A percentile compares a stretch with the other conserved stretches of the same genome.
Conservation (phyloP, 2,329 filamentous ascomycete species). For the Colletotrichum coccodes region DNA sequence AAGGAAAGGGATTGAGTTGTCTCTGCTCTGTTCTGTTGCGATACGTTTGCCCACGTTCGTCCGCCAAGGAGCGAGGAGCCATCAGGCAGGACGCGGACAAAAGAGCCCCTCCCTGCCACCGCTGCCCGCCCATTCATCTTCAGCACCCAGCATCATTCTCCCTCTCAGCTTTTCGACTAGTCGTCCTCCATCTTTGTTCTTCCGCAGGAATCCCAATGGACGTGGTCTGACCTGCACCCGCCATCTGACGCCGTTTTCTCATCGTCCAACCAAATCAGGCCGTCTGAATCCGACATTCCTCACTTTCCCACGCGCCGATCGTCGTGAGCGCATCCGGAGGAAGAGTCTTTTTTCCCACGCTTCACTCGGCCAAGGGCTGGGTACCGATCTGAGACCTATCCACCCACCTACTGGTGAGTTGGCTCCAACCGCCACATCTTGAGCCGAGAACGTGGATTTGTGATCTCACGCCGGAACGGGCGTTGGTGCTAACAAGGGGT, state of each 20-base stretch:
- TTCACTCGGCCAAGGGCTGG: constrained; percentile 21
- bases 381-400: constrained; percentile 28
- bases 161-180: background rate
- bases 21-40: constrained; percentile 11
- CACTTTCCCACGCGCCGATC: constrained; percentile 15
- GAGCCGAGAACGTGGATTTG: constrained; percentile 29
- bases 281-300: constrained; percentile 1
- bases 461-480: constrained; percentile 23
- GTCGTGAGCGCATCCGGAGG: constrained; percentile 25
- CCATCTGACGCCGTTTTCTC: constrained; percentile 19
- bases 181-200: constrained; percentile 1
- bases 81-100: constrained; percentile 15
- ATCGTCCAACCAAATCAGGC: background rate
- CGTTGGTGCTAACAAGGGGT: constrained; percentile 20
- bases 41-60: constrained; percentile 15
- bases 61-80: constrained; percentile 15
- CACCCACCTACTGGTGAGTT: constrained; percentile 22
- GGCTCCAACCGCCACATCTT: constrained; percentile 27
- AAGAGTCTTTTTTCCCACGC: background rate
- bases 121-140: background rate
- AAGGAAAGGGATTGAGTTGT: constrained; percentile 8
- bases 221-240: constrained; percentile 23
- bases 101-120: constrained; percentile 18
- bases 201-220: constrained; percentile 1
- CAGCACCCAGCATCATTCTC: constrained; percentile 7